Evolutionary conservation across 495 filamentous ascomycete genomes (phyloP).

Genomic region (Saxophila tyrrhenica): DNA sequence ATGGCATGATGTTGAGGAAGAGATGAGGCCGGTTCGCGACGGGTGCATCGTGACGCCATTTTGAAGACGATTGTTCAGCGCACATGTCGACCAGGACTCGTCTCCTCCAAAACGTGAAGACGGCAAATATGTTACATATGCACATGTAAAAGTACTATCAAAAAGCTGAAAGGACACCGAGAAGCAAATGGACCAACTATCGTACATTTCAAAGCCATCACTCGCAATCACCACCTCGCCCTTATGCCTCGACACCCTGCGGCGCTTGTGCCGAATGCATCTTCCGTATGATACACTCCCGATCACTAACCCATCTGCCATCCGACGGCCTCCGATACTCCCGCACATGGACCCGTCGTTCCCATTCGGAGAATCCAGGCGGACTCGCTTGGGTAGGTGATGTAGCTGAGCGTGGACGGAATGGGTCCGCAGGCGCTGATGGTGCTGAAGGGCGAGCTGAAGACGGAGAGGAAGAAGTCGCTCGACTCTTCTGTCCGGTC

Average conservation of each 20-base stretch:
- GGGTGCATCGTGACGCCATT: no score
- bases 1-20: conserved; percentile 48
- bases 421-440: not conserved
- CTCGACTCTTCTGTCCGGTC: not conserved
- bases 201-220: not conserved
- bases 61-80: no score
- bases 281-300: not conserved
- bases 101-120: no score
- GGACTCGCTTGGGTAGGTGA: not conserved
- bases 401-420: not conserved
- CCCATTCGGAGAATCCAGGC: not conserved
- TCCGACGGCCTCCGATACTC: not conserved
- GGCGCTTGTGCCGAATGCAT: not conserved
- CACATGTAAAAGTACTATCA: no score
- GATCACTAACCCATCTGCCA: not conserved
- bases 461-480: not conserved
- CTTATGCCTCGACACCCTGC: not conserved
- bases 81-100: no score
- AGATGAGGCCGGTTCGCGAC: conserved; percentile 1
- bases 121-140: no score
- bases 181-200: no score
- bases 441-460: not conserved
- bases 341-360: not conserved
- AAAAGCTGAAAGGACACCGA: no score
- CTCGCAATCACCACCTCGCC: no score